Evolutionary conservation across 1,284 basidiomycete species (phyloP), one percentile per base, ranked within the genome.

Genomic region (Ustilago lituana): DNA sequence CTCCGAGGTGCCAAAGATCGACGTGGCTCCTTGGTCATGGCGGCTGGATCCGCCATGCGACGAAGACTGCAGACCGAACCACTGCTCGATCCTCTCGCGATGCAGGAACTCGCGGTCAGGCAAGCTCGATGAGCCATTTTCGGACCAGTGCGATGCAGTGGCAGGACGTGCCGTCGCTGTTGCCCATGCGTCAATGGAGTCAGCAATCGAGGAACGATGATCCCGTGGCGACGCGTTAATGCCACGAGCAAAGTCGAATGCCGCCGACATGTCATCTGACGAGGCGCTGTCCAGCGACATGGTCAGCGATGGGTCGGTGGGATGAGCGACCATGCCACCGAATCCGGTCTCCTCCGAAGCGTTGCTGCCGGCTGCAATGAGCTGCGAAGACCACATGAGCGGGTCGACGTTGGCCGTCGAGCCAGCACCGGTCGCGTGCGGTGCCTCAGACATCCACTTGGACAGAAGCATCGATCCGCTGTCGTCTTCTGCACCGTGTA

Each of bases 181-280:
- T 0, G 54, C 60, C 67, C 67, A 70, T 4, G 48, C 57, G 37
- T 70, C 67, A 10, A 70, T 61, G 36, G 67, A 61, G 12, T 58
- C 62, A 22, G 67, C 62, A 23, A 70, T 49, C 49, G 61, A 70
- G 12, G 61, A 56, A 20, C 58, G 57, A 24, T 57, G 61, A 37
- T 64, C 61, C 11, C 36, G 51, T 1, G 67, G 62, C 17, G 62
- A 65, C 2, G 41, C 47, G 19, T 65, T 62, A 20, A 70, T 57
- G 26, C 62, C 50, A n/a, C 62, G 49, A 14, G 47, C 62, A 51
- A 70, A 65, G 44, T 70, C 67, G 17, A 70, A 70, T 3, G 60
- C 60, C 1, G 47, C 53, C 53, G 67, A 65, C 67, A 70, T 65
- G 23, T 58, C 67, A 19, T 70, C 67, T 45, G 62, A 65, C n/a